Conservation (phyloP, 2,329 filamentous ascomycete genomes). For the Arthrobotrys iridis region DNA sequence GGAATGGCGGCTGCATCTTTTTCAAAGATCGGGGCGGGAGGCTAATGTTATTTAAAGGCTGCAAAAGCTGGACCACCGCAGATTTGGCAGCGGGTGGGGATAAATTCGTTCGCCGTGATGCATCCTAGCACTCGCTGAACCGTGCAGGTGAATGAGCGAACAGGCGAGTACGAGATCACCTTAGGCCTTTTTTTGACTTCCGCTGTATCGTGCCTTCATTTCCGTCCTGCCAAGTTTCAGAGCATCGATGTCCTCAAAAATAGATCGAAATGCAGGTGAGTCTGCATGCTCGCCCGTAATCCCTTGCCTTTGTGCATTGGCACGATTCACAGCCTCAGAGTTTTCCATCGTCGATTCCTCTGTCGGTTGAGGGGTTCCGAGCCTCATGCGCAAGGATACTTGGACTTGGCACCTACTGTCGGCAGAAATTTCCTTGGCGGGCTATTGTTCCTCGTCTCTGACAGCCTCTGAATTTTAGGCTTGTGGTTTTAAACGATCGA, state of each 20-base stretch:
- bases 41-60: constrained; percentile 33
- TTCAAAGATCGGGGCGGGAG: constrained; percentile 9
- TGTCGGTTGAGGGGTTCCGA: not conserved
- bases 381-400: constrained; percentile 1
- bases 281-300: not conserved
- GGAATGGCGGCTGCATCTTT: constrained; percentile 29
- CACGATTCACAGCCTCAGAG: constrained; percentile 8
- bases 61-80: not conserved
- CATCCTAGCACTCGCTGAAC: not conserved
- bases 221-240: not conserved
- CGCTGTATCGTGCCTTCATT: constrained; percentile 4
- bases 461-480: too few relatives aligned
- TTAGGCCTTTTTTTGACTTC: too few relatives aligned
- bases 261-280: constrained; percentile 2
- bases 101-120: constrained; percentile 17
- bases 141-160: not conserved
- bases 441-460: not conserved
- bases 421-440: constrained; percentile 5
- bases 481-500: too few relatives aligned
- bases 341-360: not conserved
- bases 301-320: constrained; percentile 14
- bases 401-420: constrained; percentile 4
- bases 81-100: constrained; percentile 20
- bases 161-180: constrained; percentile 8
- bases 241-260: constrained; percentile 4